Conservation (phyloP, 805 yeast species). For the Lipomyces japonicus region DNA sequence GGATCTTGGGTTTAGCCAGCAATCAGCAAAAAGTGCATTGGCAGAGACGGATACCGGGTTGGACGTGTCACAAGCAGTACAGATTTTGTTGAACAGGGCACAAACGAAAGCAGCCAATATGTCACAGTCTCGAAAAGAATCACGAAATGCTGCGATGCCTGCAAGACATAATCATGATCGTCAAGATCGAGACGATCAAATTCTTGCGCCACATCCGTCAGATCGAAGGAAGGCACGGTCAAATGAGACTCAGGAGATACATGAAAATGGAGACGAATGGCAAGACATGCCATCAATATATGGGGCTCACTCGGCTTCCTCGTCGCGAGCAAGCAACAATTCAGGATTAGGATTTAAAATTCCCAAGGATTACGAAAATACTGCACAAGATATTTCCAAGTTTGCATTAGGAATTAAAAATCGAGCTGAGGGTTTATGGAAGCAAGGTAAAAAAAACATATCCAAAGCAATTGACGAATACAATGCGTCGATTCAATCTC, state of each 20-base stretch:
- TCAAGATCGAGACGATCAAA: slow-evolving; percentile 1
- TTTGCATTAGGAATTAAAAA: slow-evolving; percentile 46
- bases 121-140: not conserved
- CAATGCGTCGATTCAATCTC: slow-evolving; percentile 10
- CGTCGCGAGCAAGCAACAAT: not conserved
- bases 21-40: slow-evolving; percentile 59
- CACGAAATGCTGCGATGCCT: slow-evolving; percentile 1
- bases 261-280: slow-evolving; percentile 14
- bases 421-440: slow-evolving; percentile 57
- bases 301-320: slow-evolving; percentile 9
- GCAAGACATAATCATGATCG: not conserved
- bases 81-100: slow-evolving; percentile 59
- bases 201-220: slow-evolving; percentile 7
- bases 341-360: slow-evolving; percentile 1
- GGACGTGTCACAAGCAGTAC: slow-evolving; percentile 63
- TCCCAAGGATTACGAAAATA: slow-evolving; percentile 5
- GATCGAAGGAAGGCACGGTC: not conserved
- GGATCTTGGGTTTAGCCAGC: slow-evolving; percentile 74
- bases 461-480: slow-evolving; percentile 61
- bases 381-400: slow-evolving; percentile 26
- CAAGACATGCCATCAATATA: slow-evolving; percentile 22
- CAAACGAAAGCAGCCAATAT: slow-evolving; percentile 37
- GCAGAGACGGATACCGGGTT: slow-evolving; percentile 49
- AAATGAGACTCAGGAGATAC: not conserved
- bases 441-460: slow-evolving; percentile 57